A percentile compares a stretch with the other conserved stretches of the same genome.
These are phyloP conservation scores for Myriosclerotinia duriaeana DNA, from an alignment of 2,329 filamentous ascomycete genomes.

Conservation along the genomic window DNA sequence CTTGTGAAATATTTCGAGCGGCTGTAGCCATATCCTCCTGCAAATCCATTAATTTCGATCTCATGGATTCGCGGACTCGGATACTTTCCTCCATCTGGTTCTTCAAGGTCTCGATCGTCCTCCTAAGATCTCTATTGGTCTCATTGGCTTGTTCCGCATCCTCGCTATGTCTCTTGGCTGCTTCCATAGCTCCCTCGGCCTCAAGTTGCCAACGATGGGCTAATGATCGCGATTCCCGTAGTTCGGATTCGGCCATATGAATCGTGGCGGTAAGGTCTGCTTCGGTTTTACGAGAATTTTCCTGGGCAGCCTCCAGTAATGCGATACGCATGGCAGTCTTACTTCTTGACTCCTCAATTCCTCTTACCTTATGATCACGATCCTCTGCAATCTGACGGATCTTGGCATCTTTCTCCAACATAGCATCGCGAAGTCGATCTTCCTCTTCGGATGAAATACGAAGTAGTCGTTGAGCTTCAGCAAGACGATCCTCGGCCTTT, in stretches of 20 bases:
- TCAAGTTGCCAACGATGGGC: constrained; percentile 61
- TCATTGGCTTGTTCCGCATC: constrained; percentile 56
- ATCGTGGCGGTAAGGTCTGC: constrained; percentile 57
- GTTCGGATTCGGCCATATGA: constrained; percentile 54
- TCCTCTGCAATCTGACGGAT: constrained; percentile 68
- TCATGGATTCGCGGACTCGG: constrained; percentile 78
- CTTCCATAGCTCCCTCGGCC: constrained; percentile 59
- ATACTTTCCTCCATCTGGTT: constrained; percentile 84
- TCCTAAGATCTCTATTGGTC: constrained; percentile 72
- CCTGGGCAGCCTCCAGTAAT: constrained; percentile 67
- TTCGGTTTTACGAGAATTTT: constrained; percentile 54
- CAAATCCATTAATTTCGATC: constrained; percentile 77
- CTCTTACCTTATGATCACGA: constrained; percentile 64
- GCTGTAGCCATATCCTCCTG: constrained; percentile 84
- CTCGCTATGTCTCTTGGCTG: constrained; percentile 62
- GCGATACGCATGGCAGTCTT: constrained; percentile 61
- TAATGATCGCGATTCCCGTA: constrained; percentile 57
- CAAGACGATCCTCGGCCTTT: constrained; percentile 68
- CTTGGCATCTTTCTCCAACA: constrained; percentile 67
- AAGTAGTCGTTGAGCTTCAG: constrained; percentile 69
- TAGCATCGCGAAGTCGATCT: constrained; percentile 61
- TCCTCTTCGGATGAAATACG: constrained; percentile 72
- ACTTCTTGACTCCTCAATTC: constrained; percentile 55
- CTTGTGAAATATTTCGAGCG: constrained; percentile 75
- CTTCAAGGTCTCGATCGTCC: constrained; percentile 70